Percentiles rank a stretch among this genome's conserved stretches.
Evolutionary conservation across 768 basidiomycete species (phyloP).

Genomic region (Boletus reticulatus): DNA sequence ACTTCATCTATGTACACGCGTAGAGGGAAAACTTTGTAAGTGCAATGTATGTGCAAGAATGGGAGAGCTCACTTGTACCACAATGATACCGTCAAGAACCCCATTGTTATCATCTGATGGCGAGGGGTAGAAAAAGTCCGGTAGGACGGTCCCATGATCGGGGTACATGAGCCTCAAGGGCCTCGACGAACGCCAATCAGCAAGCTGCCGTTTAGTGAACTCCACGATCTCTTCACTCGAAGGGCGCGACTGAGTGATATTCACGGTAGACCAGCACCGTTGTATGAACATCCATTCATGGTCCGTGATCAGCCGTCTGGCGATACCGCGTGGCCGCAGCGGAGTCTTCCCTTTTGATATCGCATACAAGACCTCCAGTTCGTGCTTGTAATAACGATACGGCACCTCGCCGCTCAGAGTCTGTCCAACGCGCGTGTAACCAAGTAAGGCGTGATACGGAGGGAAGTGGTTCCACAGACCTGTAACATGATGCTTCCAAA

Average conservation of each 20-base stretch:
- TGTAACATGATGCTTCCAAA: slow-evolving; percentile 21
- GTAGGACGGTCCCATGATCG: too few species aligned
- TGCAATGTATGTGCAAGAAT: too few species aligned
- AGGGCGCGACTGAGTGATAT: not conserved
- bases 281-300: slow-evolving; percentile 13
- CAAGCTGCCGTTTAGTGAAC: too few species aligned
- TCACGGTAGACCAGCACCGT: slow-evolving; percentile 24
- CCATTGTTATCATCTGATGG: too few species aligned
- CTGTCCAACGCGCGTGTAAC: not conserved
- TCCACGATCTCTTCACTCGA: too few species aligned
- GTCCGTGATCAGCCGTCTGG: not conserved
- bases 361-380: slow-evolving; percentile 9
- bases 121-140: too few species aligned
- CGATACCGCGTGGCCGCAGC: not conserved
- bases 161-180: too few species aligned
- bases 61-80: too few species aligned
- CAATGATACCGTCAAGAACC: too few species aligned
- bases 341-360: slow-evolving; percentile 4
- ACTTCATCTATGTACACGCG: too few species aligned
- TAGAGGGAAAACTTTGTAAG: too few species aligned
- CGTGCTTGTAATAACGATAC: slow-evolving; percentile 11
- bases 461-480: not conserved
- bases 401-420: slow-evolving; percentile 13
- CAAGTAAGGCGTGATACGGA: too few species aligned
- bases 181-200: slow-evolving; percentile 10